Conservation (phyloP, 2,329 filamentous ascomycete species). For the Bimuria novae-zelandiae region DNA sequence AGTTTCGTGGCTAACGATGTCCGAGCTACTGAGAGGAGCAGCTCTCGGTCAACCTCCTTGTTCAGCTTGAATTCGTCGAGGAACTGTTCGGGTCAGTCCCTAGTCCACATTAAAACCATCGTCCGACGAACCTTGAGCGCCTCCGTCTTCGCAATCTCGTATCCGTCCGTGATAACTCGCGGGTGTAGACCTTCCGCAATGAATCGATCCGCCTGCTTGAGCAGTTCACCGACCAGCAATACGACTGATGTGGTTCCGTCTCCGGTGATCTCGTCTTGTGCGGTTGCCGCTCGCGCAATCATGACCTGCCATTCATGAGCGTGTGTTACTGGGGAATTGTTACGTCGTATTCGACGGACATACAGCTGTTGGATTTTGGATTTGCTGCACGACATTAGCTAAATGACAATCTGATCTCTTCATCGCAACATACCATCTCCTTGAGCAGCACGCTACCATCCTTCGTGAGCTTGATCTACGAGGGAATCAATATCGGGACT, state of each 20-base stretch:
- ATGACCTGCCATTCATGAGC: slow-evolving; percentile 55
- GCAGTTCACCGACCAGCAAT: slow-evolving; percentile 88
- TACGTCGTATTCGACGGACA: slow-evolving; percentile 16
- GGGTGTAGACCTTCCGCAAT: slow-evolving; percentile 97
- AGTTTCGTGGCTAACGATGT: slow-evolving; percentile 96
- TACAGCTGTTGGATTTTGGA: slow-evolving; percentile 97
- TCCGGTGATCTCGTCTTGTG: slow-evolving; percentile 97
- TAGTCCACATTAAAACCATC: not conserved
- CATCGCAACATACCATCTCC: slow-evolving; percentile 60
- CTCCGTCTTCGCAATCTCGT: slow-evolving; percentile 94
- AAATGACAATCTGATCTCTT: not conserved
- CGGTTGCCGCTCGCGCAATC: slow-evolving; percentile 83
- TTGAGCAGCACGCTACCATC: slow-evolving; percentile 86
- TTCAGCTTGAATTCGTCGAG: slow-evolving; percentile 91
- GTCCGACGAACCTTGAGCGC: slow-evolving; percentile 70
- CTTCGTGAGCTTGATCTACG: slow-evolving; percentile 96
- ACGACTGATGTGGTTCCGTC: slow-evolving; percentile 98
- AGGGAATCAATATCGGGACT: slow-evolving; percentile 21
- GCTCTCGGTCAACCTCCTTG: slow-evolving; percentile 87
- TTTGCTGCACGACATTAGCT: slow-evolving; percentile 66
- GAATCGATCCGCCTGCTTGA: slow-evolving; percentile 97
- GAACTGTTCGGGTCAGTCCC: slow-evolving; percentile 62
- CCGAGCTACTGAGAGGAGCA: slow-evolving; percentile 88
- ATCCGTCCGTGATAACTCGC: slow-evolving; percentile 94
- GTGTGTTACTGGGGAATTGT: not conserved